Conservation (phyloP, 495 filamentous ascomycete genomes). For the Penicillium parvum region DNA sequence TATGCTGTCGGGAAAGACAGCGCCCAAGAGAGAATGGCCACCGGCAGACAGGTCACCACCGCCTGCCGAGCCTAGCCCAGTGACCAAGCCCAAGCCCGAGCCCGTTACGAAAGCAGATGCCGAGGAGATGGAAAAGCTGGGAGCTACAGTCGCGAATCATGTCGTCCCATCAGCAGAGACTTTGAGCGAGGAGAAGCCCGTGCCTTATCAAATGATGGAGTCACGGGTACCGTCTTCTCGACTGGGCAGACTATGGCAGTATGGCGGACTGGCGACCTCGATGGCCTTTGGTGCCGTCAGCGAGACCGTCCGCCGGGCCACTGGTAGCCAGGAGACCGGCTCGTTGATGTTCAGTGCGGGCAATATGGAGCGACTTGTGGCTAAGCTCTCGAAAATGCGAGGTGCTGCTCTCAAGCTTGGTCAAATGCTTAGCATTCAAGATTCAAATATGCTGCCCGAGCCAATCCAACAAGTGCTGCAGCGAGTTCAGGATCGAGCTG, state of each 20-base stretch:
- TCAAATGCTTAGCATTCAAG: conserved; percentile 96
- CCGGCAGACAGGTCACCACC: background rate
- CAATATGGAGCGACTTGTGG: conserved; percentile 89
- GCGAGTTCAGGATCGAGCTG: conserved; percentile 91
- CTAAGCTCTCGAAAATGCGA: conserved; percentile 91
- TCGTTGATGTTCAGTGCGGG: conserved; percentile 82
- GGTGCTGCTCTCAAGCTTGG: conserved; percentile 97
- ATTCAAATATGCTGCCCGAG: conserved; percentile 89
- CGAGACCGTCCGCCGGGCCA: conserved; percentile 72
- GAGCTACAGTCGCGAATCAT: conserved; percentile 21
- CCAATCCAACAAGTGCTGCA: conserved; percentile 83
- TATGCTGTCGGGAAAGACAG: conserved; percentile 39
- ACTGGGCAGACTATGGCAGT: conserved; percentile 86
- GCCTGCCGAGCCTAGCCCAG: background rate
- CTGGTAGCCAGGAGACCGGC: conserved; percentile 55
- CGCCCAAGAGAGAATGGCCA: conserved; percentile 2
- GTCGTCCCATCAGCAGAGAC: conserved; percentile 12
- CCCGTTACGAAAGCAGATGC: conserved; percentile 10
- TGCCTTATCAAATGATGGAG: conserved; percentile 70
- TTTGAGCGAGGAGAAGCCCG: conserved; percentile 15
- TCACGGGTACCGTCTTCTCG: conserved; percentile 88
- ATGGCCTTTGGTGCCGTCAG: conserved; percentile 93
- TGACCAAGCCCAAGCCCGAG: background rate
- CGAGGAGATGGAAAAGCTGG: conserved; percentile 19
- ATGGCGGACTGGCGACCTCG: conserved; percentile 84